Conservation (phyloP, 176 grass and related monocot genomes). For the Carex kokanica region DNA sequence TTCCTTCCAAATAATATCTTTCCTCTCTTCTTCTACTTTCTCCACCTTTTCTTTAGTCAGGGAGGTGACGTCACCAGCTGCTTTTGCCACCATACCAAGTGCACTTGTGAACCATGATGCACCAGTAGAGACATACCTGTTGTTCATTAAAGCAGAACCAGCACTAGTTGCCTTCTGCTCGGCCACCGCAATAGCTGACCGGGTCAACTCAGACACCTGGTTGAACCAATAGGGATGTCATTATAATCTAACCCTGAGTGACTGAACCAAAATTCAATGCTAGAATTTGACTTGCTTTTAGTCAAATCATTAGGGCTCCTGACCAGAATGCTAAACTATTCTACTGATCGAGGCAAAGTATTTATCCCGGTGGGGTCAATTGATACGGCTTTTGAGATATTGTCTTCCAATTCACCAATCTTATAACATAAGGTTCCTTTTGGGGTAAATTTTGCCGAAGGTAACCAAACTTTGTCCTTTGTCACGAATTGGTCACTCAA, state of each 20-base stretch:
- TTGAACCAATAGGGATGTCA: not conserved
- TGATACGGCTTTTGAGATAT: not conserved
- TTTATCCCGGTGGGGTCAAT: not conserved
- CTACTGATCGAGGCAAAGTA: not conserved
- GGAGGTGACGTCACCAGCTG: conserved; percentile 65
- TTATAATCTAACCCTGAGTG: not conserved
- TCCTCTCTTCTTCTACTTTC: conserved; percentile 78
- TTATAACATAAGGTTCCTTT: not conserved
- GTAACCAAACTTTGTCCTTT: too few relatives aligned
- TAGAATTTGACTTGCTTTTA: not conserved
- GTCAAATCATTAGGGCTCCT: not conserved
- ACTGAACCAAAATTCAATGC: conserved; percentile 1
- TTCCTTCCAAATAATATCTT: conserved; percentile 70
- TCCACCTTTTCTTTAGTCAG: conserved; percentile 89
- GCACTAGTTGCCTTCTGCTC: conserved; percentile 77
- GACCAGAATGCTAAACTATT: not conserved
- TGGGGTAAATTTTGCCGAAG: too few relatives aligned
- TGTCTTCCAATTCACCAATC: not conserved
- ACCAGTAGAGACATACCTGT: conserved; percentile 78
- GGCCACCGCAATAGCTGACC: conserved; percentile 62
- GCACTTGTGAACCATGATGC: conserved; percentile 78
- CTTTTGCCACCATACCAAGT: conserved; percentile 68
- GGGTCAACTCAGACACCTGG: conserved; percentile 62
- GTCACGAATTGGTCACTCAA: too few relatives aligned
- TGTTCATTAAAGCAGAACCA: conserved; percentile 64